Evolutionary conservation across 257 asterid species (phyloP).

Genomic region (Solanum corneliomulleri): DNA sequence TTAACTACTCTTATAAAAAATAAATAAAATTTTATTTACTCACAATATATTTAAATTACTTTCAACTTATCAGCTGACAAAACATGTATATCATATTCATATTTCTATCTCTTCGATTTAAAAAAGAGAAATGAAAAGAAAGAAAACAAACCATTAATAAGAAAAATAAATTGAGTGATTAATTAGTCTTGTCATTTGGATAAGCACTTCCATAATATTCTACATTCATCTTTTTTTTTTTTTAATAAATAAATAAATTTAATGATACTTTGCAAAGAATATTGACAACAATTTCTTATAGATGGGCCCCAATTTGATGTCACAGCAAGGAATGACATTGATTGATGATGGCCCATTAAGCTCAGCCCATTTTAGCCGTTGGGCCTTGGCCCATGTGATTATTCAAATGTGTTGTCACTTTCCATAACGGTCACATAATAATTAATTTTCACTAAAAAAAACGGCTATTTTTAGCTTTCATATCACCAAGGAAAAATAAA

Average conservation of each 20-base stretch:
- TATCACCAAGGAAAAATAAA: neutral
- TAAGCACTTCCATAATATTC: neutral
- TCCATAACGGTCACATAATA: constrained; percentile 20
- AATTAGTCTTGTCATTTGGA: neutral
- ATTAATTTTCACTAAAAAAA: neutral
- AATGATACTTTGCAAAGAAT: neutral
- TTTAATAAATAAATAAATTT: neutral
- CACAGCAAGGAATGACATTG: neutral
- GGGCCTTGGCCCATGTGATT: constrained; percentile 11
- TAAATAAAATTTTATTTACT: neutral
- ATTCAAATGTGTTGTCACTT: constrained; percentile 12
- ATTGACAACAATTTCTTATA: neutral
- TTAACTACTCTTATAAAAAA: neutral
- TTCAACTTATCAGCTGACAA: too few relatives aligned
- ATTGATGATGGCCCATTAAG: neutral
- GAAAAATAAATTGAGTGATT: neutral
- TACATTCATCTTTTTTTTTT: neutral
- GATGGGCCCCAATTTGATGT: neutral
- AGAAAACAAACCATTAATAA: neutral
- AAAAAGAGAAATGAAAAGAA: neutral
- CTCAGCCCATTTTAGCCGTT: constrained; percentile 15
- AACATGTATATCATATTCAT: neutral
- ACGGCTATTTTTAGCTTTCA: constrained; percentile 15
- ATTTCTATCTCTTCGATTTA: neutral
- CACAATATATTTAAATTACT: neutral